These are phyloP conservation scores for Globisporangium nagaii DNA, from an alignment of 352 stramenopile genomes.

Conservation along the genomic window DNA sequence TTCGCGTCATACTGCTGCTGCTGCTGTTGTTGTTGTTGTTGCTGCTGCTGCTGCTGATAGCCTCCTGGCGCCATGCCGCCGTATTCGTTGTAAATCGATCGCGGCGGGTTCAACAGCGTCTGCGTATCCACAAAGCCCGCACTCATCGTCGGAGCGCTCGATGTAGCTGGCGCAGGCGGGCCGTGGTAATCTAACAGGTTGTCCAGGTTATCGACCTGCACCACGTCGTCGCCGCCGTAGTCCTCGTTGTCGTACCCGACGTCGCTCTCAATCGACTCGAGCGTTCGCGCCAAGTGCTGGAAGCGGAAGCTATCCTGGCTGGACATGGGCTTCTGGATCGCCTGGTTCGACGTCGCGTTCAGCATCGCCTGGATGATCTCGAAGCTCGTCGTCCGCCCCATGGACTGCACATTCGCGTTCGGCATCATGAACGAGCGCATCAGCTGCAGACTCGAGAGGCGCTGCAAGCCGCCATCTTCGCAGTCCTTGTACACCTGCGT, in stretches of 20 bases:
- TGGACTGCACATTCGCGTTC: slow-evolving; percentile 19
- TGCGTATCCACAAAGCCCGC: slow-evolving; percentile 65
- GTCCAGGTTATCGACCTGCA: slow-evolving; percentile 82
- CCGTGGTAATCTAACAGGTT: slow-evolving; percentile 78
- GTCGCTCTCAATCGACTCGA: slow-evolving; percentile 80
- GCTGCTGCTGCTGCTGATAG: slow-evolving; percentile 23
- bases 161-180: neutral
- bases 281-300: slow-evolving; percentile 67
- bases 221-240: slow-evolving; percentile 74
- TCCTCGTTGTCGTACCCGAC: slow-evolving; percentile 82
- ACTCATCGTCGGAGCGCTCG: slow-evolving; percentile 9
- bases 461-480: slow-evolving; percentile 58
- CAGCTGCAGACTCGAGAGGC: slow-evolving; percentile 73
- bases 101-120: slow-evolving; percentile 49
- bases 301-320: slow-evolving; percentile 85
- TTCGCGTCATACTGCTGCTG: slow-evolving; percentile 22
- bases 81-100: slow-evolving; percentile 52
- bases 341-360: slow-evolving; percentile 78
- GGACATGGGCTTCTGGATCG: slow-evolving; percentile 84
- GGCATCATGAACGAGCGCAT: slow-evolving; percentile 75
- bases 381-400: slow-evolving; percentile 82
- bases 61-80: slow-evolving; percentile 6
- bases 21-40: slow-evolving; percentile 13
- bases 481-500: slow-evolving; percentile 81
- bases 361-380: slow-evolving; percentile 87